Evolutionary conservation across 1,139 yeast genomes (phyloP), one percentile per base, ranked within the genome.

Genomic region (Magnusiomyces paraingens): DNA sequence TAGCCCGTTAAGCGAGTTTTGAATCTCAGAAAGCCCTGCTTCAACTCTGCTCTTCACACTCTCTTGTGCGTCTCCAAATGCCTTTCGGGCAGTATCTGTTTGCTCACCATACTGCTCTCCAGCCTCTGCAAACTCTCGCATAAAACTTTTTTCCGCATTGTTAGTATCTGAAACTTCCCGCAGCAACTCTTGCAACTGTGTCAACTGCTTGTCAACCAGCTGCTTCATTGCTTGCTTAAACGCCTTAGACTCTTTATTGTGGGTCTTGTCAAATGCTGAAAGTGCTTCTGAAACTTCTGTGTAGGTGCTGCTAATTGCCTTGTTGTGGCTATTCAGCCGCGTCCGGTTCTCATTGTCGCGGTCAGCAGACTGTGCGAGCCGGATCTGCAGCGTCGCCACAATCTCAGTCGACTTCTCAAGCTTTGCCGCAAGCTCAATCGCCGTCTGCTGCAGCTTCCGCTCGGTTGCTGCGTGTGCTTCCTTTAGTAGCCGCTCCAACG

Each of bases 401-500:
- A 26, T 46, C 6, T 46, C 49, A 11, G 39, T 26, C 14, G 49
- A 26, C 40, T 46, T 35, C 21, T 46, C 36, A 32, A 29, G 35
- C 21, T 50, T 48, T 10, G 43, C 45, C 39, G 48, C 54, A 35
- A 43, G 26, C 32, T 26, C 32, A 26, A 26, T 26, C 32, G 32
- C 53, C 2, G 51, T 46, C 10, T 52, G 50, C 15, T 61, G 60
- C 15, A 68, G 61, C 44, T 69, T 63, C 8, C 56, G 55, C 49
- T 69, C 72, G 5, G 70, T 66, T 21, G 54, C 57, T 22, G 66
- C 68, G 54, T 69, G 69, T 3, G 70, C 70, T 42, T 60, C 60
- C 4, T 70, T 62, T 26, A 62, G 55, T 14, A 54, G 49, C n/a
- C 57, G 56, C 53, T 69, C 72, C 8, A 59, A 56, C 26, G 55